Conservation (phyloP, 768 basidiomycete species). For the Suillus placidus region DNA sequence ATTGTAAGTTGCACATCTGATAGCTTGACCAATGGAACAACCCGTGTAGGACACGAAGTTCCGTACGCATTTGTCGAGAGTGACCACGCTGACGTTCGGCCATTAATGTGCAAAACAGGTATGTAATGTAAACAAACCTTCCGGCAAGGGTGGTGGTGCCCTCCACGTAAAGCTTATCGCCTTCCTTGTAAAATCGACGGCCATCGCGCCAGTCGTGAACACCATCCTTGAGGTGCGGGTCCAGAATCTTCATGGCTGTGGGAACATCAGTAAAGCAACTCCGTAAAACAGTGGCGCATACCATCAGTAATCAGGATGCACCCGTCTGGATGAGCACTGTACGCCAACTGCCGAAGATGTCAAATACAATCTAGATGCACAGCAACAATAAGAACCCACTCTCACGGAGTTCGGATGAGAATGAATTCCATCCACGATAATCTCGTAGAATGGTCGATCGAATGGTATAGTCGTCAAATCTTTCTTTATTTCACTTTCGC, state of each 20-base stretch:
- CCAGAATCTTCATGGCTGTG: constrained; percentile 82
- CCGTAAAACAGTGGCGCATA: constrained; percentile 33
- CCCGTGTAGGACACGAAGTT: constrained; percentile 86
- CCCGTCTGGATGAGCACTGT: constrained; percentile 79
- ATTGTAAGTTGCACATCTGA: constrained; percentile 84
- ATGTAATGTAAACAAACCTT: constrained; percentile 50
- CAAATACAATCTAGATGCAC: not conserved
- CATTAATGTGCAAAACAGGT: constrained; percentile 1
- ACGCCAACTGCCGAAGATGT: constrained; percentile 61
- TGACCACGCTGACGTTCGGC: constrained; percentile 59
- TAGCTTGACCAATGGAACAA: constrained; percentile 79
- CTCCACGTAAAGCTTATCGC: constrained; percentile 77
- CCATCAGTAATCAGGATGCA: constrained; percentile 92
- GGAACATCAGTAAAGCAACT: not conserved
- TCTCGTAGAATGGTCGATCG: constrained; percentile 79
- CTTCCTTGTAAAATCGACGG: constrained; percentile 77
- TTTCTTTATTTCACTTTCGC: constrained; percentile 46
- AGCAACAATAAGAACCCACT: constrained; percentile 44
- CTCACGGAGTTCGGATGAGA: constrained; percentile 89
- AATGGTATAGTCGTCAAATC: constrained; percentile 49
- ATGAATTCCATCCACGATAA: constrained; percentile 92
- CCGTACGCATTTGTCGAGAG: constrained; percentile 81
- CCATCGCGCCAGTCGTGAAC: constrained; percentile 89
- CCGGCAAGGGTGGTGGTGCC: constrained; percentile 89
- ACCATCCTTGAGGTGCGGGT: constrained; percentile 83